Conservation (phyloP, 2,329 filamentous ascomycete species). For the Xenoacremonium recifei region DNA sequence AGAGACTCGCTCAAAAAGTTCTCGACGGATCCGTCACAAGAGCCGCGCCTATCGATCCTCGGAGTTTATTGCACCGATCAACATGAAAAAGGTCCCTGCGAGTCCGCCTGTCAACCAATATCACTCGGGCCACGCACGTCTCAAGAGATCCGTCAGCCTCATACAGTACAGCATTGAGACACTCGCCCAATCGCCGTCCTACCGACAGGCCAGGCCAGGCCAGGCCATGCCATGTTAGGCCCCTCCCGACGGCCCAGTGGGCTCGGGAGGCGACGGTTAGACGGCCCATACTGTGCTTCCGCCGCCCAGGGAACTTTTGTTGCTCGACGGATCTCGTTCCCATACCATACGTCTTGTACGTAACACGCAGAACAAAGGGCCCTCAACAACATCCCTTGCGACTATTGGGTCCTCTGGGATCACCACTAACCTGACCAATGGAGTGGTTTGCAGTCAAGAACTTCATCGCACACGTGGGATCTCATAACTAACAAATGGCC, state of each 20-base stretch:
- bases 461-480: too few species aligned
- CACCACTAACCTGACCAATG: too few species aligned
- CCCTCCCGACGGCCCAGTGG: constrained; percentile 4
- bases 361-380: constrained; percentile 1
- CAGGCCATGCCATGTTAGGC: neutral
- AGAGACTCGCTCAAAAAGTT: too few species aligned
- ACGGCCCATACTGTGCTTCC: constrained; percentile 6
- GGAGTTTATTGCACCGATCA: too few species aligned
- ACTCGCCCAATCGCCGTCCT: neutral
- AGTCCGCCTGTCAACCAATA: neutral
- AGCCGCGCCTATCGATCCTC: too few species aligned
- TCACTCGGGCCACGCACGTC: constrained; percentile 3
- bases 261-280: too few species aligned
- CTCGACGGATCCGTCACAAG: too few species aligned
- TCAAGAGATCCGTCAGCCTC: constrained; percentile 8
- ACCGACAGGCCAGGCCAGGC: neutral
- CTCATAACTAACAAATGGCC: too few species aligned
- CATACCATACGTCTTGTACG: constrained; percentile 5
- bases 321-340: constrained; percentile 3
- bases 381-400: too few species aligned
- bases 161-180: neutral
- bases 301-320: constrained; percentile 10
- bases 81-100: neutral
- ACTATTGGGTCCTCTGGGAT: too few species aligned
- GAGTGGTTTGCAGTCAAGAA: too few species aligned